Base-by-base conservation (phyloP, 352 stramenopile species). In the Aphanomyces astaci region DNA sequence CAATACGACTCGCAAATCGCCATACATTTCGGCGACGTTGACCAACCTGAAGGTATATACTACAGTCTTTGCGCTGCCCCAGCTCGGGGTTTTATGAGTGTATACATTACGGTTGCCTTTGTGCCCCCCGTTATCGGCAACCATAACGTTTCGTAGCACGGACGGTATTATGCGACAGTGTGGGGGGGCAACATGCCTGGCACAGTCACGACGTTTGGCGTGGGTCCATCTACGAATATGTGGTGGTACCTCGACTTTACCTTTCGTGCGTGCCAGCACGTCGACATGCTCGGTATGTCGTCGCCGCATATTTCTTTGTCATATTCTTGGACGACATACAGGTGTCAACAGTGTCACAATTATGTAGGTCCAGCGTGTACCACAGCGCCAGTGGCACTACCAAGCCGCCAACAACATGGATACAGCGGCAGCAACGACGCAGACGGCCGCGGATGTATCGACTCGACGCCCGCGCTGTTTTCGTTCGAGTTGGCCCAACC, bases 221-320 rank as follows among this genome's bases (percentile, higher is more conserved):
- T 51, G 19, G 62, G 62, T 11, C 62, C 62, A 10, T 68, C 62
- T 3, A 24, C n/a, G 1, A 51, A 33, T 19, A 68, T 68, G 62
- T 68, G 62, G 62, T 68, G 43, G 40, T 68, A 51, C 43, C 36
- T 68, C 31, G 62, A 68, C 31, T 68, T 68, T 43, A 51, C 22
- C 4, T 68, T 59, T 46, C 24, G 9, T 22, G 13, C 28, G 15
- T 68, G 62, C 27, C 9, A 40, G 13, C 43, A 60, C 25, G 31
- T 48, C n/a, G 62, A 59, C 48, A 10, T 19, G 10, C 10, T 51
- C 13, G 51, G 62, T 66, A 1, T 15, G 30, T 49, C n/a, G n/a
- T n/a, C n/a, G n/a, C n/a, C n/a, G n/a, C n/a, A n/a, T n/a, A n/a
- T n/a, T n/a, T n/a, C n/a, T n/a, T n/a, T n/a, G n/a, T n/a, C n/a